Base-by-base conservation (phyloP, 2,329 filamentous ascomycete species). In the Amesomyces nigricolor region DNA sequence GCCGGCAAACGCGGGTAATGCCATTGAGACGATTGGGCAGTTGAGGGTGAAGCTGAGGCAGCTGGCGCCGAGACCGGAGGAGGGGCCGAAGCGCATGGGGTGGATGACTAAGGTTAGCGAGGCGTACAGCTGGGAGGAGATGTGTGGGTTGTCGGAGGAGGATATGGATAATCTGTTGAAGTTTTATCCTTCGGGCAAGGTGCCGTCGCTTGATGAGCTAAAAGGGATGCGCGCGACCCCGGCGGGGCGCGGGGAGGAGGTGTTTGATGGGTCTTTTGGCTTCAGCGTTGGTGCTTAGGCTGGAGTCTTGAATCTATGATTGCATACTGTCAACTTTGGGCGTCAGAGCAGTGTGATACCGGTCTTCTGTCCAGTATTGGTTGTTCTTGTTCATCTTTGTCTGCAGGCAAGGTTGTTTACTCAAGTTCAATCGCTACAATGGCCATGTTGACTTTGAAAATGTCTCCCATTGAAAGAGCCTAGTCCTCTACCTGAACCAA, bases 21-120 rank as follows among this genome's bases (percentile, higher is more conserved):
- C 94, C 6, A 91, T 99, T 58, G 81, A 88, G 70, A 86, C 87
- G 61, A 88, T 97, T 30, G 94, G 94, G 1, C 78, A 81, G 66
- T 72, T 99, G 65, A 81, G 94, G 62, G 82, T 81, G 68, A 92
- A 87, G 75, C 72, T 99, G 66, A 80, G 94, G 57, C 83, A 85
- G 67, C 71, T 91, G 30, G 91, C 89, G 3, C 90, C 92, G 0
- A 76, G 76, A 8, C 71, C 76, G 2, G 84, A 87, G 51, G 87
- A 95, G 56, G 87, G 91, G 0, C 85, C 88, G 1, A 95, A 91
- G 75, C 78, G 92, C 57, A 97, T 97, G 92, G 80, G 85, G 62
- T 97, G 91, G 91, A 97, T 97, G 88, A 90, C 85, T 47, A 86
- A 83, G 61, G 89, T 97, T 37, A 96, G 91, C 73, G 90, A 96